Conservation (phyloP, 768 basidiomycete genomes). For the Boletus rufocinnamomeus region DNA sequence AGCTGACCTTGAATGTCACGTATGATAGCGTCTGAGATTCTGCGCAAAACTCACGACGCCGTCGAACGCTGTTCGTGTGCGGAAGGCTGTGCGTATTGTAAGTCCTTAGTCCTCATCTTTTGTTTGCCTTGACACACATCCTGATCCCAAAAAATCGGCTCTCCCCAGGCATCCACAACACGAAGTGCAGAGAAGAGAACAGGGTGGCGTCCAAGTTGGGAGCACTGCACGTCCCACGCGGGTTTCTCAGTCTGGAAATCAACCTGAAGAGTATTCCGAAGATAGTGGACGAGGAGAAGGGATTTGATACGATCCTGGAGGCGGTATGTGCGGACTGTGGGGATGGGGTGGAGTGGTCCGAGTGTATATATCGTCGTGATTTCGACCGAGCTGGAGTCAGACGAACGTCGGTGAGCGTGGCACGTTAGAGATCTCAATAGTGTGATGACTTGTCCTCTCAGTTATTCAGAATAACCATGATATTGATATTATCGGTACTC, state of each 20-base stretch:
- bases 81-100: too few species aligned
- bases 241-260: constrained; percentile 52
- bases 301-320: constrained; percentile 54
- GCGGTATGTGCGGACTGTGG: constrained; percentile 49
- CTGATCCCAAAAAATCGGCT: too few species aligned
- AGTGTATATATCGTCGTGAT: background rate
- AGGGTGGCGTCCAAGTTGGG: constrained; percentile 74
- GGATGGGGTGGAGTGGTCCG: constrained; percentile 32
- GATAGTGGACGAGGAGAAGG: constrained; percentile 30
- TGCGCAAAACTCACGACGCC: too few species aligned
- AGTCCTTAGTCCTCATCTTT: too few species aligned
- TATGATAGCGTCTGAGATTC: too few species aligned
- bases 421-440: background rate
- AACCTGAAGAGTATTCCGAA: constrained; percentile 40
- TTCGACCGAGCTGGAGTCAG: background rate
- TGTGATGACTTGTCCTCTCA: too few species aligned
- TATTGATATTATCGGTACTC: background rate
- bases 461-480: background rate
- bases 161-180: too few species aligned
- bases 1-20: too few species aligned
- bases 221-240: constrained; percentile 65
- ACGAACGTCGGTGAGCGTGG: background rate
- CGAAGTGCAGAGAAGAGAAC: constrained; percentile 67
- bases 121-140: too few species aligned
- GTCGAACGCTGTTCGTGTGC: too few species aligned